These are phyloP conservation scores for Aspergillus sp. DNA, from an alignment of 2,329 filamentous ascomycete genomes.

Conservation along the genomic window DNA sequence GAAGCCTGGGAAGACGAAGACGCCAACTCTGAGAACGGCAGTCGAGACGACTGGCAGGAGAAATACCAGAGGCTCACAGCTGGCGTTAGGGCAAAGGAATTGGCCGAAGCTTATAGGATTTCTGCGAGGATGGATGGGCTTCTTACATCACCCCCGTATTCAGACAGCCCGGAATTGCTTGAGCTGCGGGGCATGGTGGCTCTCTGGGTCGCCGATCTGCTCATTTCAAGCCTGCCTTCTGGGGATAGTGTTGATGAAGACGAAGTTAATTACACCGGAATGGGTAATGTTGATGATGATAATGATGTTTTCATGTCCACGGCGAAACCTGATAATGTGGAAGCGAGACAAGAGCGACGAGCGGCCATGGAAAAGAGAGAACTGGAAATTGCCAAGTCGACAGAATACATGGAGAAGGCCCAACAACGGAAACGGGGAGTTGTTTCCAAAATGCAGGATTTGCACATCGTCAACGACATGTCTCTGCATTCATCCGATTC, in stretches of 20 bases:
- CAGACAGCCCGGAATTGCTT: conserved; percentile 65
- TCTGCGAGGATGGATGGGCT: conserved; percentile 69
- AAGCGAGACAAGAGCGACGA: conserved; percentile 31
- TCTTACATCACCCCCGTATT: conserved; percentile 69
- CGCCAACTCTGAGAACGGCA: conserved; percentile 22
- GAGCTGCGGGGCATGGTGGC: conserved; percentile 71
- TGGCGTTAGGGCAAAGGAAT: conserved; percentile 51
- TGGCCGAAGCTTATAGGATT: conserved; percentile 62
- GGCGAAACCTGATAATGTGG: conserved; percentile 26
- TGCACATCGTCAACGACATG: conserved; percentile 29
- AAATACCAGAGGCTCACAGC: conserved; percentile 35
- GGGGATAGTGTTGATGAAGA: conserved; percentile 15
- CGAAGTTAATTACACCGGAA: conserved; percentile 1
- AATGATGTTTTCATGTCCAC: conserved; percentile 18
- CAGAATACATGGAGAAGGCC: conserved; percentile 35
- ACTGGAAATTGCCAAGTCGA: conserved; percentile 32
- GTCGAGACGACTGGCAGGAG: conserved; percentile 27
- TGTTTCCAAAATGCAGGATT: conserved; percentile 27
- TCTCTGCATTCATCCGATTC: not conserved
- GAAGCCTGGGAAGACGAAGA: conserved; percentile 35
- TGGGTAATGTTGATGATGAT: conserved; percentile 4
- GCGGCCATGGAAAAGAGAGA: conserved; percentile 35
- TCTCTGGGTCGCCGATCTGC: conserved; percentile 72
- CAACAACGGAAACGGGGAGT: conserved; percentile 32
- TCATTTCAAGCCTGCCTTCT: conserved; percentile 33